These are phyloP conservation scores for Yarrowia sp. DNA, from an alignment of 805 yeast genomes.

Conservation along the genomic window DNA sequence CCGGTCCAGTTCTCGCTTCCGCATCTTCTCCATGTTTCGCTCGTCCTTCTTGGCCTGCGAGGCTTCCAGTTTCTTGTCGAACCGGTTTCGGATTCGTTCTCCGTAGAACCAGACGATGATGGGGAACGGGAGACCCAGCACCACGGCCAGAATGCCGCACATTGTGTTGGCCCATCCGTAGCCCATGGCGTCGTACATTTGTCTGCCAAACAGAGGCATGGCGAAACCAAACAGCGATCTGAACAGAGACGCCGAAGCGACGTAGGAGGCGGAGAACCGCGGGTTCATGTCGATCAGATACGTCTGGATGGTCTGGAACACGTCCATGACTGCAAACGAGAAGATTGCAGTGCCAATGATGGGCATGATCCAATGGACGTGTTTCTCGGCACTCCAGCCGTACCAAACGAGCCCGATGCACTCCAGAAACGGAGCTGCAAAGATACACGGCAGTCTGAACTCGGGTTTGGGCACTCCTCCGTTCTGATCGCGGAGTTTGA, in stretches of 20 bases:
- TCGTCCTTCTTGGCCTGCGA: conserved; percentile 57
- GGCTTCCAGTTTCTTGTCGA: conserved; percentile 58
- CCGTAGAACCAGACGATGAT: conserved; percentile 63
- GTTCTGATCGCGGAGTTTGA: conserved; percentile 52
- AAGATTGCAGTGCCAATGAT: conserved; percentile 65
- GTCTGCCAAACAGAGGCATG: conserved; percentile 69
- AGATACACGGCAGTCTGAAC: conserved; percentile 61
- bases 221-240: conserved; percentile 72
- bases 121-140: conserved; percentile 71
- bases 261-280: conserved; percentile 69
- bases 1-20: conserved; percentile 10
- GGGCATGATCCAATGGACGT: conserved; percentile 69
- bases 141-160: conserved; percentile 63
- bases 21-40: conserved; percentile 51
- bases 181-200: conserved; percentile 63
- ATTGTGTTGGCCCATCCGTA: conserved; percentile 77
- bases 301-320: conserved; percentile 71
- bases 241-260: conserved; percentile 71
- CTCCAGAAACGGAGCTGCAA: conserved; percentile 58
- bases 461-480: conserved; percentile 68
- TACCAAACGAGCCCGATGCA: conserved; percentile 71
- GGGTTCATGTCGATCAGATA: conserved; percentile 77
- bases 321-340: conserved; percentile 64
- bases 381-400: conserved; percentile 71
- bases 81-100: conserved; percentile 64